phyloP scores from a whole-genome alignment of 2,329 filamentous ascomycete species.

The Colletotrichum brevisporum region DNA sequence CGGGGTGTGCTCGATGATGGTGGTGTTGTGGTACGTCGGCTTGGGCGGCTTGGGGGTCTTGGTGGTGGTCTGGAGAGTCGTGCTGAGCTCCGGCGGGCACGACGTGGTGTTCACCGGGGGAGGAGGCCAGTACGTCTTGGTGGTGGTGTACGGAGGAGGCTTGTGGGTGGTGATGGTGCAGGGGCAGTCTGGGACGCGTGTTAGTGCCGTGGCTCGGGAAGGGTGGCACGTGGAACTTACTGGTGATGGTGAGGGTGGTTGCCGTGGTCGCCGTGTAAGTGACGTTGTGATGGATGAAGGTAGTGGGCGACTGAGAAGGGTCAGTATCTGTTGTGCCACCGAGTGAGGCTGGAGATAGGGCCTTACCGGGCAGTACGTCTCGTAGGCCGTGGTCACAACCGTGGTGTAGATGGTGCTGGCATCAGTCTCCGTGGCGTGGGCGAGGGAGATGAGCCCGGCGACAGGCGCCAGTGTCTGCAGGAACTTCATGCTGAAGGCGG shows the following conservation, averaged over 20 bases:
- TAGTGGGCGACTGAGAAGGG: conserved; percentile 50
- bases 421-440: conserved; percentile 45
- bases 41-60: conserved; percentile 32
- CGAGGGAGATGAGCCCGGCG: conserved; percentile 50
- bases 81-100: conserved; percentile 34
- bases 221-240: conserved; percentile 45
- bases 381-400: conserved; percentile 54
- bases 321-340: not conserved
- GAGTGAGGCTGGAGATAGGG: not conserved
- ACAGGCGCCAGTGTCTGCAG: conserved; percentile 49
- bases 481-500: conserved; percentile 53
- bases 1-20: conserved; percentile 30
- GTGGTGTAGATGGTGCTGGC: conserved; percentile 51
- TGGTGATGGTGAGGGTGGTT: conserved; percentile 61
- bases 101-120: conserved; percentile 36
- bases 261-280: conserved; percentile 60
- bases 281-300: conserved; percentile 55
- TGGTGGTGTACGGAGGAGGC: conserved; percentile 49
- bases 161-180: conserved; percentile 57
- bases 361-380: conserved; percentile 61
- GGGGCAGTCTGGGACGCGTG: conserved; percentile 57
- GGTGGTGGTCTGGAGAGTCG: conserved; percentile 29
- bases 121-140: conserved; percentile 42
- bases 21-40: conserved; percentile 39
- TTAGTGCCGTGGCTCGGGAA: conserved; percentile 43